Percentiles rank a stretch among this genome's conserved stretches.
Conservation (phyloP, 148 eudicot genomes). For the Nepenthes mirabilis region DNA sequence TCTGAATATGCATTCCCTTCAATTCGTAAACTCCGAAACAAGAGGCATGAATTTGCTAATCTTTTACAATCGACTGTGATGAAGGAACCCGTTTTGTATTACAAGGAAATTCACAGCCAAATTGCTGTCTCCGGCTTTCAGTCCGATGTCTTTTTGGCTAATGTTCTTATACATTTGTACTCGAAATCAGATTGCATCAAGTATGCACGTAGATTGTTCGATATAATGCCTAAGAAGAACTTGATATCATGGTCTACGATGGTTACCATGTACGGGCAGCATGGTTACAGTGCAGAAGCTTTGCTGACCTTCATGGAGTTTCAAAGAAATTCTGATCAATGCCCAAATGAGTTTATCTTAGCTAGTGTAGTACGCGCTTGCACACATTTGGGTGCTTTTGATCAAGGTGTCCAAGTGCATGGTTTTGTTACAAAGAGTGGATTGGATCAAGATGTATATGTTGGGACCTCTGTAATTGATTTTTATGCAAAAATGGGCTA, state of each 20-base stretch:
- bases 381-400: conserved; percentile 19
- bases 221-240: conserved; percentile 46
- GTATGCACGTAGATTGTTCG: conserved; percentile 40
- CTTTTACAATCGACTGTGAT: conserved; percentile 22
- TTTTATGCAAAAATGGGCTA: conserved; percentile 37
- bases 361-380: conserved; percentile 48
- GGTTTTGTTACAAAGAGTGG: conserved; percentile 32
- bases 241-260: conserved; percentile 55
- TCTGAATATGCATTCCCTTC: conserved; percentile 12
- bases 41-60: conserved; percentile 23
- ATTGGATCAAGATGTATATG: conserved; percentile 33
- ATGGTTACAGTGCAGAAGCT: conserved; percentile 29
- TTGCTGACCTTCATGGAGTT: conserved; percentile 26
- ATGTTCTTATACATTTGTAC: conserved; percentile 32
- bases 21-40: conserved; percentile 15
- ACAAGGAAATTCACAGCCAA: conserved; percentile 30
- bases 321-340: conserved; percentile 23
- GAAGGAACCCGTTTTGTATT: conserved; percentile 18
- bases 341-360: conserved; percentile 38
- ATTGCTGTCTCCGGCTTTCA: conserved; percentile 36
- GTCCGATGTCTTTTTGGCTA: conserved; percentile 31
- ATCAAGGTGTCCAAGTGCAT: conserved; percentile 36
- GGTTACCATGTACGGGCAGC: conserved; percentile 29
- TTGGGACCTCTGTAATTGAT: conserved; percentile 51
- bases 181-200: conserved; percentile 21